Conservation (phyloP, 495 filamentous ascomycete genomes). For the Aspergillus coremiiformis region DNA sequence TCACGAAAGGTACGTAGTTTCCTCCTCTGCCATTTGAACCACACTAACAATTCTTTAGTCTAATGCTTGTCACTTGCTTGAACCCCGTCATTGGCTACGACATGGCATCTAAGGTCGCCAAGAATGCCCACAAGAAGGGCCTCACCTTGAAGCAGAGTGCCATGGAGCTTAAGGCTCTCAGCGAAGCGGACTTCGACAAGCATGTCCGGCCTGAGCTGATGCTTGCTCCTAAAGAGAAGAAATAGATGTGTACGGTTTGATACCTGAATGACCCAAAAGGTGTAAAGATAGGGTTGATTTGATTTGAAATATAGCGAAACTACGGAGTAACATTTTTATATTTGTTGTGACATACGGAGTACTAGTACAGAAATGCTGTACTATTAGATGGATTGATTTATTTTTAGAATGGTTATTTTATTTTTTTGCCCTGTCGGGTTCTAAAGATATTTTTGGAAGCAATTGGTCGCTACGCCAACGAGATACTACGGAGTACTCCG, state of each 20-base stretch:
- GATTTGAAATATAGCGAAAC: constrained; percentile 14
- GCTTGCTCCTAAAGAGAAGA: constrained; percentile 68
- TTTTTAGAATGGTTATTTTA: background rate
- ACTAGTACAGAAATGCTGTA: too few relatives aligned
- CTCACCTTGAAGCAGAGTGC: constrained; percentile 87
- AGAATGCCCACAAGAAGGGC: constrained; percentile 99
- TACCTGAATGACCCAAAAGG: background rate
- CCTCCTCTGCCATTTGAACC: background rate
- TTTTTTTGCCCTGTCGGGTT: background rate
- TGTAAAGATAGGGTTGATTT: constrained; percentile 3
- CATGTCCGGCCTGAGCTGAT: constrained; percentile 94
- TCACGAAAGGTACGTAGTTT: constrained; percentile 61
- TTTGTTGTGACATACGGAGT: constrained; percentile 1
- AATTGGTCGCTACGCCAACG: constrained; percentile 1
- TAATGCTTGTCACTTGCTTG: constrained; percentile 97
- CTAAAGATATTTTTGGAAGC: constrained; percentile 15
- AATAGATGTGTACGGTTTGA: constrained; percentile 24
- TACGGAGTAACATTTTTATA: constrained; percentile 10
- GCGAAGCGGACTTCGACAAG: constrained; percentile 83
- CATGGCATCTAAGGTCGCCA: constrained; percentile 95
- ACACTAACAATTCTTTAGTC: constrained; percentile 42
- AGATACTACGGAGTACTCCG: constrained; percentile 1
- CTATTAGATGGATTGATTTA: constrained; percentile 2
- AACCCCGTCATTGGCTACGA: constrained; percentile 99
- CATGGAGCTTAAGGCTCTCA: constrained; percentile 86